Percentiles rank a stretch among this genome's conserved stretches.
Conservation (phyloP, 768 basidiomycete genomes). For the Neoboletus subvelutipes region DNA sequence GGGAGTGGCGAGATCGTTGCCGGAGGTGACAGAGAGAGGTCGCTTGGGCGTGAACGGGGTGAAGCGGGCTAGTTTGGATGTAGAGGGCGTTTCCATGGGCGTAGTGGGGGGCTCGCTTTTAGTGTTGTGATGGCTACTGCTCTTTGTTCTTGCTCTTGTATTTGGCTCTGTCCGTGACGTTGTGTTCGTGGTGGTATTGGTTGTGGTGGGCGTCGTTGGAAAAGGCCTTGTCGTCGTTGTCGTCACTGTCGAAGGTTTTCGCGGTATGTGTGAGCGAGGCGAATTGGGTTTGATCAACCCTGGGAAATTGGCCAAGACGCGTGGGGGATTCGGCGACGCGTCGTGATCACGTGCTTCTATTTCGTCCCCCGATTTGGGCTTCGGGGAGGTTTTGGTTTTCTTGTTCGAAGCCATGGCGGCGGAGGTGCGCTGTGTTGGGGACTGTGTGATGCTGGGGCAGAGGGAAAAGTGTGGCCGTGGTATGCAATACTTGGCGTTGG, state of each 20-base stretch:
- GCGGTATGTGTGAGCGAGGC: background rate
- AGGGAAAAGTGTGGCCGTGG: background rate
- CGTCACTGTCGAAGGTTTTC: slow-evolving; percentile 1
- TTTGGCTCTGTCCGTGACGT: background rate
- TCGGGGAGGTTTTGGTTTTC: background rate
- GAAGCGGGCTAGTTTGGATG: slow-evolving; percentile 39
- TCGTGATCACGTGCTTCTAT: slow-evolving; percentile 27
- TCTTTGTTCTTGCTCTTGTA: background rate
- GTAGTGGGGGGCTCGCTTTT: slow-evolving; percentile 1
- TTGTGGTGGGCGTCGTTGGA: background rate
- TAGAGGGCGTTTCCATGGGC: slow-evolving; percentile 25
- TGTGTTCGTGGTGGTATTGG: background rate
- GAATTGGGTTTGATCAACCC: slow-evolving; percentile 27
- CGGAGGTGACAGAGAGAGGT: slow-evolving; percentile 39
- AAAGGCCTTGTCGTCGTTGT: background rate
- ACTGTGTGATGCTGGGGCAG: background rate
- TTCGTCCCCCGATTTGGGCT: background rate
- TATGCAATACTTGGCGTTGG: background rate
- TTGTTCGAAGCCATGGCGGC: slow-evolving; percentile 8
- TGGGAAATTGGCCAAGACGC: slow-evolving; percentile 30
- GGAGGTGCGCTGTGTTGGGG: background rate
- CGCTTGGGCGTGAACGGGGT: slow-evolving; percentile 58
- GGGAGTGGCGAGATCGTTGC: slow-evolving; percentile 36
- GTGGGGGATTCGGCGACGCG: slow-evolving; percentile 21
- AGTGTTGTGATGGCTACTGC: background rate